These are phyloP conservation scores for Aspergillus caelatus DNA, from an alignment of 2,329 filamentous ascomycete species.

Conservation along the genomic window DNA sequence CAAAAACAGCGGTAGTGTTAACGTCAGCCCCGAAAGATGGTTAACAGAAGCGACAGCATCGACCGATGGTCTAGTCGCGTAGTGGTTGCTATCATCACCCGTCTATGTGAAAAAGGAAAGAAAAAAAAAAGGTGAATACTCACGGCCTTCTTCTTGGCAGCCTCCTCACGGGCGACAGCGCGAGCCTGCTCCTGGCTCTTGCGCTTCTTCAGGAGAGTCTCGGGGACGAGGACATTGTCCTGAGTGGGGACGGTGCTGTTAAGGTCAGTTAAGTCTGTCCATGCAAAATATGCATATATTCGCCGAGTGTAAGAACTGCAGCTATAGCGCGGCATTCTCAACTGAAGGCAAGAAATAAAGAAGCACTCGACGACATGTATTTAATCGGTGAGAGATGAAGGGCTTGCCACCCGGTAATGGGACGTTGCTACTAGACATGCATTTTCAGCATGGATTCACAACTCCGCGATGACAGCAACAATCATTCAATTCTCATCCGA, in stretches of 20 bases:
- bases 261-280: slow-evolving; percentile 78
- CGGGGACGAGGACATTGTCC: slow-evolving; percentile 95
- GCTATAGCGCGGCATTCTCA: slow-evolving; percentile 89
- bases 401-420: neutral
- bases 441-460: slow-evolving; percentile 34
- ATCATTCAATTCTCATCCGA: slow-evolving; percentile 65
- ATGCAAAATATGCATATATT: slow-evolving; percentile 65
- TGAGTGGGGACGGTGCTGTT: slow-evolving; percentile 86
- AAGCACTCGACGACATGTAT: slow-evolving; percentile 78
- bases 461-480: slow-evolving; percentile 27
- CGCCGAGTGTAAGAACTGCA: slow-evolving; percentile 91
- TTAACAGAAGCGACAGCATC: slow-evolving; percentile 81
- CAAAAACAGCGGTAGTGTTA: slow-evolving; percentile 23
- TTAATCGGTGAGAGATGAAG: slow-evolving; percentile 72
- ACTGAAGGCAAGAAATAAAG: slow-evolving; percentile 59
- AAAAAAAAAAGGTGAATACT: slow-evolving; percentile 45
- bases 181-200: slow-evolving; percentile 99
- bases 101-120: slow-evolving; percentile 23
- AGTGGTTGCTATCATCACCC: slow-evolving; percentile 86
- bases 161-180: slow-evolving; percentile 78
- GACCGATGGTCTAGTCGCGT: slow-evolving; percentile 92
- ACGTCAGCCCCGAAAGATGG: slow-evolving; percentile 74
- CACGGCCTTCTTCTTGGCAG: slow-evolving; percentile 89
- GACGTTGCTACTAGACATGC: slow-evolving; percentile 26
- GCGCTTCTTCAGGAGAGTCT: slow-evolving; percentile 99